Base-by-base conservation (phyloP, 2,329 filamentous ascomycete genomes). In the Pseudocercospora cruenta region DNA sequence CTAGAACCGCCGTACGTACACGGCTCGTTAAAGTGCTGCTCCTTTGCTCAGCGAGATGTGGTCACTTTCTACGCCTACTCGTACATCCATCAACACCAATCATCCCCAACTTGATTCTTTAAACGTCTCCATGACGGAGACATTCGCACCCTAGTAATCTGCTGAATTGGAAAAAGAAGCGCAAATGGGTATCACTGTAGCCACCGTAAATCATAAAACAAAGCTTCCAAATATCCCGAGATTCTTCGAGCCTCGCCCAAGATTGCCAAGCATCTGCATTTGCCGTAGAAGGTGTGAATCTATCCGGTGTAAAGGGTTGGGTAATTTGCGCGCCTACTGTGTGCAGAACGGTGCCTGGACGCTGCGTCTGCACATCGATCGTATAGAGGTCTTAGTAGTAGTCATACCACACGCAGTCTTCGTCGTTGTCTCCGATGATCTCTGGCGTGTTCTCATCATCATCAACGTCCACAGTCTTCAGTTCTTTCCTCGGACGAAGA, bases 391-490 rank as follows among this genome's bases (percentile, higher is more conserved):
- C 14, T 45, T 47, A 60, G 36, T 67, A 62, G 58, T 65, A 62
- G 0, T 62, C 58, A 2, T 43, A 58, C 14, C 43, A 26, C 16
- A 31, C 5, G 2, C 55, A 45, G 22, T 61, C 66, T 49, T 43
- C 53, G 12, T 60, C 59, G 45, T 57, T 39, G 14, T 36, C 51
- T 4, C 60, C 51, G 24, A 26, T 58, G 21, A 60, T 60, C 22
- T 63, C 63, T 8, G 22, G n/a, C 6, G 26, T 31, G 5, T 53
- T 49, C 2, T 45, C 47, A 69, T 67, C n/a, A 69, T 74, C 65
- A 72, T 76, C 0, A 78, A 74, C 61, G 76, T 78, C 70, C 1
- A 58, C 19, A 3, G 31, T 19, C 33, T 24, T 36, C 19, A 26
- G 3, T 24, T 58, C n/a, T 26, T 24, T 36, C n/a, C 53, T 22